Evolutionary conservation across 177 flowering plant genomes (phyloP).

Genomic region (Vitis hybrid): DNA sequence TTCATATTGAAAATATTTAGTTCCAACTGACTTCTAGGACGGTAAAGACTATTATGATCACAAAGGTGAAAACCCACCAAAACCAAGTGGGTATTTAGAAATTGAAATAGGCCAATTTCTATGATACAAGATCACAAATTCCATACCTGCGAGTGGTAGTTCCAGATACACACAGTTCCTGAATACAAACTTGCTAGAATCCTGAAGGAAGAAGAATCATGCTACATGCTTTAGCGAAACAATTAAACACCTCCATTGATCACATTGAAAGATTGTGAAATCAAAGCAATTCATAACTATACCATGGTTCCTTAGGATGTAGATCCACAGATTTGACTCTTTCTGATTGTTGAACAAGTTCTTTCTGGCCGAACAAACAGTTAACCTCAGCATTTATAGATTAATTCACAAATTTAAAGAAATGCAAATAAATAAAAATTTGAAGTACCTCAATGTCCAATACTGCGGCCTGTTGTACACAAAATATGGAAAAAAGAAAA

Average conservation of each 20-base stretch:
- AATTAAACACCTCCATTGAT: not conserved
- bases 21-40: too few species aligned
- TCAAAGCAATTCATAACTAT: not conserved
- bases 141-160: slow-evolving; percentile 66
- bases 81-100: too few species aligned
- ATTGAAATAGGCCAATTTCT: too few species aligned
- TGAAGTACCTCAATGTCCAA: not conserved
- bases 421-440: not conserved
- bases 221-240: not conserved
- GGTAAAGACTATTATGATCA: too few species aligned
- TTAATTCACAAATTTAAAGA: not conserved
- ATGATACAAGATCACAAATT: not conserved
- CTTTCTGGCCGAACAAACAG: slow-evolving; percentile 35
- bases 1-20: too few species aligned
- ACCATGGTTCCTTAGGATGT: slow-evolving; percentile 78
- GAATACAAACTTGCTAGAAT: slow-evolving; percentile 67
- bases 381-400: too few species aligned
- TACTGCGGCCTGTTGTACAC: not conserved
- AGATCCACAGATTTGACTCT: slow-evolving; percentile 72
- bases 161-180: slow-evolving; percentile 63
- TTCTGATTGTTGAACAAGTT: slow-evolving; percentile 58
- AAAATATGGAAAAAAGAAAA: too few species aligned
- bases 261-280: not conserved
- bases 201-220: slow-evolving; percentile 28
- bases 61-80: too few species aligned